Base-by-base conservation (phyloP, 2,329 filamentous ascomycete genomes). In the Fusarium gaditjirri region DNA sequence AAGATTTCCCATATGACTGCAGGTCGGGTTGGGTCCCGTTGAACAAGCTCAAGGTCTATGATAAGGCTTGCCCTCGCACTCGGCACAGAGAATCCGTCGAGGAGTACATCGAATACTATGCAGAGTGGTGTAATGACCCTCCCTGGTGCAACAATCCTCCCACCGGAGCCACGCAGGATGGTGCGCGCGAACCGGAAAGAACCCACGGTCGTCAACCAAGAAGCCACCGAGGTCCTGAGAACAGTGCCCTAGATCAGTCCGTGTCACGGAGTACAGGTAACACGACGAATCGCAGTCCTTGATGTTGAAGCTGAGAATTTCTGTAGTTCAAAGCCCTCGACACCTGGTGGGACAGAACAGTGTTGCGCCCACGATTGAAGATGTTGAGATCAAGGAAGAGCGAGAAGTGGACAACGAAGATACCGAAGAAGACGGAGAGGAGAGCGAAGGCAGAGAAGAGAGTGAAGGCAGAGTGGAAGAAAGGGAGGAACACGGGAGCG, bases 1-100 rank as follows among this genome's bases (percentile, higher is more conserved):
- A 60, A 21, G 57, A 60, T 11, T 60, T 60, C 17, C 57, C 57
- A 14, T 3, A 14, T 17, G 8, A 36, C 0, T 60, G 57, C 47
- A 33, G 21, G 9, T 35, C 47, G 8, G 39, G 38, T 10, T 60
- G 57, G 57, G 47, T 55, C 10, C 29, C n/a, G 16, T 27, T 60
- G 36, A 60, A 55, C 16, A 43, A 55, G 38, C 47, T 60, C 6
- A 60, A 60, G 57, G 23, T 60, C 2, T 60, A 42, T 29, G 57
- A 60, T 13, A n/a, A 55, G 38, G 5, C n/a, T 13, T 60, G 57
- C 25, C 47, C 47, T 11, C 29, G 38, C 11, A 60, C 57, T 19
- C 25, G 50, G 5, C 13, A 55, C 12, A 60, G 55, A 19, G 47
- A 42, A 3, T 39, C 36, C 8, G 57, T 60, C 2, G 19, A 35